A percentile compares a stretch with the other conserved stretches of the same genome.
Evolutionary conservation across 257 asterid species (phyloP).

Genomic region (Lavandula angustifolia): DNA sequence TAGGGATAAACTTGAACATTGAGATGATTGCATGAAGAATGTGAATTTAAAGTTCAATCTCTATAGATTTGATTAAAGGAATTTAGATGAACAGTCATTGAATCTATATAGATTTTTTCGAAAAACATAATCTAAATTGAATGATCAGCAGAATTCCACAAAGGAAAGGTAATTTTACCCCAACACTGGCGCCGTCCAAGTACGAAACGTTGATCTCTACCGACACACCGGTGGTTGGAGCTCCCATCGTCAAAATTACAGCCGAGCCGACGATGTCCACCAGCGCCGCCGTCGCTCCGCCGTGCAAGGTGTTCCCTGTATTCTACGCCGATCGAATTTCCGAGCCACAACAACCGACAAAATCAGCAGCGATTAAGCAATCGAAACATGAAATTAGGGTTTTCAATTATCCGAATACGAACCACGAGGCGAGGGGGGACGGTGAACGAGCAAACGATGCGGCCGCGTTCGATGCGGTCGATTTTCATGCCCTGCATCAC

Average conservation of each 20-base stretch:
- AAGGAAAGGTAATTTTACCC: slow-evolving; percentile 39
- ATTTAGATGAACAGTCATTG: neutral
- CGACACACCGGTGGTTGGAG: slow-evolving; percentile 59
- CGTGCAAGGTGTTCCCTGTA: slow-evolving; percentile 64
- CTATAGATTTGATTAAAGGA: neutral
- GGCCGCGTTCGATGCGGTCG: slow-evolving; percentile 67
- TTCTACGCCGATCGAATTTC: slow-evolving; percentile 39
- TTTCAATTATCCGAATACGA: neutral
- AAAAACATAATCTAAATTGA: neutral
- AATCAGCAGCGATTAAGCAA: slow-evolving; percentile 13
- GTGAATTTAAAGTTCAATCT: neutral
- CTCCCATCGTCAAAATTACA: slow-evolving; percentile 57
- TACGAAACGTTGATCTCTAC: slow-evolving; percentile 75
- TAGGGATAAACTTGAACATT: too few species aligned
- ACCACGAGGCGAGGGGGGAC: slow-evolving; percentile 84
- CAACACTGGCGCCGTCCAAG: slow-evolving; percentile 57
- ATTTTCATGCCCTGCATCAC: slow-evolving; percentile 66
- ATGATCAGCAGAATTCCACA: neutral
- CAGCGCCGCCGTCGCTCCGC: slow-evolving; percentile 75
- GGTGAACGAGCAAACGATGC: slow-evolving; percentile 60
- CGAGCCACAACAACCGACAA: slow-evolving; percentile 21
- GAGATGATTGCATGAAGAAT: too few species aligned
- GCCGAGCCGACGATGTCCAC: slow-evolving; percentile 78
- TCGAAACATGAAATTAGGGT: neutral
- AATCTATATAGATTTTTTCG: neutral